Evolutionary conservation across 495 filamentous ascomycete species (phyloP), one percentile per base, ranked within the genome.

Genomic region (Friedmanniomyces endolithicus): DNA sequence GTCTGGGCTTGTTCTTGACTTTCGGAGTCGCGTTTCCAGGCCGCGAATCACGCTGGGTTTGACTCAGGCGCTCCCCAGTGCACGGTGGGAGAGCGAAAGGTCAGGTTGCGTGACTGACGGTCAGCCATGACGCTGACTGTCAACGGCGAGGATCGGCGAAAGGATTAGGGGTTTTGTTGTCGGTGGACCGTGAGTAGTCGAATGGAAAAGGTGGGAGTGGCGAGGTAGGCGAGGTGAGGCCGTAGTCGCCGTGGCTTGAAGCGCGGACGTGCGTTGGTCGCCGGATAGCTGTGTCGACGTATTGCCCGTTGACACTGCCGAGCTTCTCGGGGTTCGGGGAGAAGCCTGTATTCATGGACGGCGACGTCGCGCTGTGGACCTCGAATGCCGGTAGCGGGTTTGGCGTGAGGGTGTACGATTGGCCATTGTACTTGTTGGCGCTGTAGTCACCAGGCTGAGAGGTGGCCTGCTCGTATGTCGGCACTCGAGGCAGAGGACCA

Each of bases 1-100:
- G 48, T 64, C 63, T 62, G 65, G 65, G 67, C 66, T 61, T 65
- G 35, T 31, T 69, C 66, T 68, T 60, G 63, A 57, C 25, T 31
- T 34, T 50, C 29, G 24, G 11, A 33, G 47, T 50, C 29, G 25
- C 25, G 11, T 12, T 12, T 24, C 20, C 4, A 22, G 9, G 23
- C 19, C n/a, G 17, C 53, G 60, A 37, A 43, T 55, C 51, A 40
- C 55, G 55, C 41, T 39, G 48, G 44, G 22, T 27, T 29, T 37
- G 37, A 47, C 25, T 11, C 48, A 46, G 14, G 17, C 4, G 33
- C 29, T n/a, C 17, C 39, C 50, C 58, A 37, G 34, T 57, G 62
- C 60, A 55, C 59, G 39, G 52, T 55, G 64, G 64, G 60, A 40
- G 58, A 54, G 40, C 58, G 48, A 62, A 70, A 67, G 68, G 68